A percentile compares a stretch with the other conserved stretches of the same genome.
These are phyloP conservation scores for Pleurotus ostreatus DNA, from an alignment of 768 basidiomycete species.

Conservation along the genomic window DNA sequence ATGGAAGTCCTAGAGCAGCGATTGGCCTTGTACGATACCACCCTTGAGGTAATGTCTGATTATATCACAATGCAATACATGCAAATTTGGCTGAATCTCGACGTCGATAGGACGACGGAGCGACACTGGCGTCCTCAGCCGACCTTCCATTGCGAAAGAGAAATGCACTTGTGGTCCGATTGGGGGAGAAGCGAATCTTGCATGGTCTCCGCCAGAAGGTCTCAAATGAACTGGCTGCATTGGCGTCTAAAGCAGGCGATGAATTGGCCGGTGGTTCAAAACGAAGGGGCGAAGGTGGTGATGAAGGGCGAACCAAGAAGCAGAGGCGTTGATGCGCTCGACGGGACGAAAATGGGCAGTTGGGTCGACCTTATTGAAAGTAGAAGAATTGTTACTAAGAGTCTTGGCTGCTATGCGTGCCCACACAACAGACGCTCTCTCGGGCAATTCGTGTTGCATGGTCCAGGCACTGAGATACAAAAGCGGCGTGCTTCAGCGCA, in stretches of 20 bases:
- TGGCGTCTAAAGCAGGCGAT: not conserved
- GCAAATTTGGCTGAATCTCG: not conserved
- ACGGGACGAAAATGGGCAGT: not conserved
- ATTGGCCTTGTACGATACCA: slow-evolving; percentile 52
- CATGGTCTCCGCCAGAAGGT: slow-evolving; percentile 20
- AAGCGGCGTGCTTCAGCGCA: too few species aligned
- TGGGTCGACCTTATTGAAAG: too few species aligned
- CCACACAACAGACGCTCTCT: too few species aligned
- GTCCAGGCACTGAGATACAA: too few species aligned
- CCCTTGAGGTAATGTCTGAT: slow-evolving; percentile 43
- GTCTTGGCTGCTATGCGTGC: too few species aligned
- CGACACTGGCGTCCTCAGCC: slow-evolving; percentile 27
- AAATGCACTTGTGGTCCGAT: slow-evolving; percentile 67
- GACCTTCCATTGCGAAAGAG: slow-evolving; percentile 41
- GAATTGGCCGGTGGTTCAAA: not conserved
- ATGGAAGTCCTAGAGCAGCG: slow-evolving; percentile 46
- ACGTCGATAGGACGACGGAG: slow-evolving; percentile 46
- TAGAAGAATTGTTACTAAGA: too few species aligned
- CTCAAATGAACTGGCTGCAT: not conserved
- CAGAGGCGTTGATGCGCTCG: not conserved
- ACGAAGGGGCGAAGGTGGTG: not conserved
- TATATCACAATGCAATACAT: not conserved
- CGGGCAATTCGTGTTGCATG: too few species aligned
- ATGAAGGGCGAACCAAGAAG: not conserved
- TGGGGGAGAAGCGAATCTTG: slow-evolving; percentile 79